Evolutionary conservation across 257 asterid genomes (phyloP), one percentile per base, ranked within the genome.

Genomic region (Solanum microdontum): DNA sequence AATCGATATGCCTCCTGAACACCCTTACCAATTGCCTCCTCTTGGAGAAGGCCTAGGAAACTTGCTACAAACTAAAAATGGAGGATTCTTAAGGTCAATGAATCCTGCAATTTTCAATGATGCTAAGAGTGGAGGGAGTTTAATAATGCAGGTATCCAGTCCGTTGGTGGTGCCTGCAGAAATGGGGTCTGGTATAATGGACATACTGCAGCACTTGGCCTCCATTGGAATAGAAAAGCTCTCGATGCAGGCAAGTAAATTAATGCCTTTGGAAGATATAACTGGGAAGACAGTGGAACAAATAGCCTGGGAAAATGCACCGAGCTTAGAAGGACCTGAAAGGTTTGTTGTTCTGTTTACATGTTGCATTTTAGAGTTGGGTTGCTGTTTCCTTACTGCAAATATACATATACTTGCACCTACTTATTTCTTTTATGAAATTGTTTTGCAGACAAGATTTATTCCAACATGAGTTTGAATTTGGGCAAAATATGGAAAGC

Each of bases 161-260:
- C 96, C 99, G 11, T 98, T 97, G 87, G 99, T 97, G 86, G 94
- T 95, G 92, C 99, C 99, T 72, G 98, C 99, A 4, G 98, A 94
- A 88, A 93, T 97, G 98, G 99, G 99, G 70, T 93, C 98, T 39
- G 94, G 95, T 64, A 94, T 94, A 34, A 94, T 93, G 96, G 97
- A 92, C 91, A 91, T 97, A 88, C 92, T 97, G 86, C 96, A 94
- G 88, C 94, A 95, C 84, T 90, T 95, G 87, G 98, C 98, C 33
- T 94, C 99, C 88, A 92, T 94, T 84, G 99, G 99, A 84, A 95
- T 95, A 40, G 98, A 95, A 91, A 97, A 95, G 92, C 96, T 97
- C 28, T 97, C 99, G 1, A 92, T 94, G 98, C 99, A 97, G 90
- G 99, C 99, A 80, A 94, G 91, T 80, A 97, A 94, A 80, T 77